These are phyloP conservation scores for Kodamaea ohmeri DNA, from an alignment of 1,139 yeast species.

Conservation along the genomic window DNA sequence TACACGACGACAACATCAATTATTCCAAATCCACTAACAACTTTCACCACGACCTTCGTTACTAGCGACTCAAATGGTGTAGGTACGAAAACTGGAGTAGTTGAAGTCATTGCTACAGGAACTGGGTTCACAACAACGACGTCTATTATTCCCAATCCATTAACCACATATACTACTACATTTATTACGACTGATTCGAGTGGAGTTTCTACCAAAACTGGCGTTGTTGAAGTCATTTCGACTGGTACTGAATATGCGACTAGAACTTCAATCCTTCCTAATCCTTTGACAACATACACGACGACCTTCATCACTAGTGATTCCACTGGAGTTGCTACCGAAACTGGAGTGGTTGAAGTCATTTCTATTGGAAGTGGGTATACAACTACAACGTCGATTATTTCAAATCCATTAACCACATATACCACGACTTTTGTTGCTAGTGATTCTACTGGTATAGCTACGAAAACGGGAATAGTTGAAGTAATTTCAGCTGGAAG, in stretches of 20 bases:
- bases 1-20: conserved; percentile 13
- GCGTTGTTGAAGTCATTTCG: background rate
- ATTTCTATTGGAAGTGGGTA: conserved; percentile 15
- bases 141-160: background rate
- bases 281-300: conserved; percentile 1
- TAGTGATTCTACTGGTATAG: background rate
- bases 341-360: conserved; percentile 16
- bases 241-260: conserved; percentile 16
- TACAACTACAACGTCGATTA: conserved; percentile 3
- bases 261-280: conserved; percentile 8
- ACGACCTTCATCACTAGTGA: conserved; percentile 1
- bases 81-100: background rate
- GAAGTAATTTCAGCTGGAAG: background rate
- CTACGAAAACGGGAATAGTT: background rate
- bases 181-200: background rate
- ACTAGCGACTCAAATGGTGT: background rate
- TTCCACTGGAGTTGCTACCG: background rate
- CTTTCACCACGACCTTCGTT: conserved; percentile 18
- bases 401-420: conserved; percentile 13
- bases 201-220: background rate
- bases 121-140: background rate
- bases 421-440: conserved; percentile 10
- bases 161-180: background rate
- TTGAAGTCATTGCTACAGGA: background rate
- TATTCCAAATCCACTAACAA: conserved; percentile 12